A percentile compares a stretch with the other conserved stretches of the same genome.
Conservation (phyloP, 495 filamentous ascomycete genomes). For the Immersiella caudata region DNA sequence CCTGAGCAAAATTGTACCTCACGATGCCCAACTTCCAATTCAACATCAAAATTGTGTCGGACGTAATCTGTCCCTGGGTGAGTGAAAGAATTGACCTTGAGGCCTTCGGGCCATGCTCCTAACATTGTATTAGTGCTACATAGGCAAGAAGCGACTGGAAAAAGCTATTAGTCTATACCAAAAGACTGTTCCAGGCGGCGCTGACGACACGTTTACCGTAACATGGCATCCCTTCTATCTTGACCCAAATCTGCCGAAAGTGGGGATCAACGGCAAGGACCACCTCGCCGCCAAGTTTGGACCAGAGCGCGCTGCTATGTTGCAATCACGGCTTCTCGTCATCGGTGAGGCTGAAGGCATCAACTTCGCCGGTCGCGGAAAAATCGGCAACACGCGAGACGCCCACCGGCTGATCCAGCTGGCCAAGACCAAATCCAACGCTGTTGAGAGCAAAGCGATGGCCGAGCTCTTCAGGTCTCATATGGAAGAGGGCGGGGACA, state of each 20-base stretch:
- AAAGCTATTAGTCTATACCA: constrained; percentile 69
- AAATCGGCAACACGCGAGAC: constrained; percentile 76
- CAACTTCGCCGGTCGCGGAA: constrained; percentile 70
- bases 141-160: constrained; percentile 76
- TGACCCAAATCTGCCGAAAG: constrained; percentile 62
- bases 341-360: constrained; percentile 69
- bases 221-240: constrained; percentile 82
- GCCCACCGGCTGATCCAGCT: constrained; percentile 75
- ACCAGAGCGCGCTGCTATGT: constrained; percentile 56
- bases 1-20: not conserved
- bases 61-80: constrained; percentile 78
- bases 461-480: constrained; percentile 71
- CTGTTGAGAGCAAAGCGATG: constrained; percentile 64
- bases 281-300: constrained; percentile 44
- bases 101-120: not conserved
- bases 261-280: constrained; percentile 25
- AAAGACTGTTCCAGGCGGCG: constrained; percentile 54
- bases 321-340: constrained; percentile 58
- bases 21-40: constrained; percentile 79
- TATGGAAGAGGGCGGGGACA: constrained; percentile 78
- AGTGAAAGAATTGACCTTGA: constrained; percentile 21
- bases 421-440: constrained; percentile 59
- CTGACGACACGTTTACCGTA: constrained; percentile 67
- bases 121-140: constrained; percentile 63
- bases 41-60: constrained; percentile 73